Evolutionary conservation across 129 eudicot species (phyloP), one percentile per base, ranked within the genome.

Genomic region (Silybum marianum): DNA sequence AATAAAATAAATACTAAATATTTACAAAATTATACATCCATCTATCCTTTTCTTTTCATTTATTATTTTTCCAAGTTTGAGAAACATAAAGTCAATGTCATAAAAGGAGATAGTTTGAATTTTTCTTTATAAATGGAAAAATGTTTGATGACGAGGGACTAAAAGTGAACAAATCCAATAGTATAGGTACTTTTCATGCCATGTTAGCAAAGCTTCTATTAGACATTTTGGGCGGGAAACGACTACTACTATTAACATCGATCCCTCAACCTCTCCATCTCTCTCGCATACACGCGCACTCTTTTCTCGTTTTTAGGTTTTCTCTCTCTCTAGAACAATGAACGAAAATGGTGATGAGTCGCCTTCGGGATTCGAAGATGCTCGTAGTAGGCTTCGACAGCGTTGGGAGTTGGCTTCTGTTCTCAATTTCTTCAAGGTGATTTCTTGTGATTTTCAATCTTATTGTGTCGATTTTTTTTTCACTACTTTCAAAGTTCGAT

Each of bases 331-430:
- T 2, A 63, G 32, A 80, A 75, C 63, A 26, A 85, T 85, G 88
- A 30, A 44, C 77, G 86, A 71, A 82, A 76, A 71, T 13, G 74
- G 74, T 14, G 54, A 40, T n/a, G 48, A 71, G 21, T 71, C 60
- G 60, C 42, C 74, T 13, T 12, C 75, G 77, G 91, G 83, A 25
- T 13, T 78, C 30, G 93, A 87, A 54, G 36, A 79, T 18, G 82
- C 48, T 22, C 88, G 86, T 30, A 75, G 12, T 24, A 78, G 67
- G 87, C 99, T 95, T 62, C 97, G 99, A 8, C 80, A 75, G 58
- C 89, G 94, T 22, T 92, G 99, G 92, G 99, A 95, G 92, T 69
- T 95, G 58, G 99, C 99, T 24, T 92, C 99, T 22, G 96, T 95
- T 69, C 93, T 95, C 83, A 89, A 95, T 86, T 95, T 95, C 86